Conservation (phyloP, 1,139 yeast genomes). For the Debaryomyces coudertii region DNA sequence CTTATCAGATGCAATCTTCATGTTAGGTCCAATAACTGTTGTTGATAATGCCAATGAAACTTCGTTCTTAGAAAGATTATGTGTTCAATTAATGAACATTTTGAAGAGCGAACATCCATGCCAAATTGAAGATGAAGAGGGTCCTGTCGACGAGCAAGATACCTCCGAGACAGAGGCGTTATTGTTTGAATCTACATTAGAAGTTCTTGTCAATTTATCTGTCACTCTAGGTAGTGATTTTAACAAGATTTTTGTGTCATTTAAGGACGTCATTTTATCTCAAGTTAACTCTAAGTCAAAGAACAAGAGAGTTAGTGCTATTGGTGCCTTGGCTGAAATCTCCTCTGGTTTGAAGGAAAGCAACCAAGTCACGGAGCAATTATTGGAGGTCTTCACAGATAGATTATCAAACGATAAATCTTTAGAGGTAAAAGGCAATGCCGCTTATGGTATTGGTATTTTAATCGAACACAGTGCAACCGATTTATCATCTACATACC, state of each 20-base stretch:
- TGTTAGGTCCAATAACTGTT: constrained; percentile 75
- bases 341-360: constrained; percentile 71
- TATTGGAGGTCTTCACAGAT: constrained; percentile 68
- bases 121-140: constrained; percentile 62
- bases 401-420: constrained; percentile 78
- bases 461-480: constrained; percentile 60
- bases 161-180: constrained; percentile 88
- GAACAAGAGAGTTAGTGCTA: constrained; percentile 77
- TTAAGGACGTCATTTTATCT: constrained; percentile 66
- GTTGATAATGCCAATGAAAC: constrained; percentile 61
- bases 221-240: constrained; percentile 77
- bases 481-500: constrained; percentile 67
- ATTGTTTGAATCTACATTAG: constrained; percentile 82
- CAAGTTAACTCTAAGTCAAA: constrained; percentile 68
- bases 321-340: constrained; percentile 91
- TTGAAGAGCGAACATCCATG: constrained; percentile 82
- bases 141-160: constrained; percentile 63
- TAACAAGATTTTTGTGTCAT: constrained; percentile 67
- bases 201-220: constrained; percentile 78
- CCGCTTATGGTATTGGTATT: constrained; percentile 95
- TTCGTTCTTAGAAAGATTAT: constrained; percentile 62
- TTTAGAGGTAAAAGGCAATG: constrained; percentile 89
- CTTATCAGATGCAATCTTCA: constrained; percentile 67
- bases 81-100: constrained; percentile 69
- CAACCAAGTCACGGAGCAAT: constrained; percentile 69